Evolutionary conservation across 169 alveolate species (phyloP), one percentile per base, ranked within the genome.

Genomic region (Miamiensis avidus): DNA sequence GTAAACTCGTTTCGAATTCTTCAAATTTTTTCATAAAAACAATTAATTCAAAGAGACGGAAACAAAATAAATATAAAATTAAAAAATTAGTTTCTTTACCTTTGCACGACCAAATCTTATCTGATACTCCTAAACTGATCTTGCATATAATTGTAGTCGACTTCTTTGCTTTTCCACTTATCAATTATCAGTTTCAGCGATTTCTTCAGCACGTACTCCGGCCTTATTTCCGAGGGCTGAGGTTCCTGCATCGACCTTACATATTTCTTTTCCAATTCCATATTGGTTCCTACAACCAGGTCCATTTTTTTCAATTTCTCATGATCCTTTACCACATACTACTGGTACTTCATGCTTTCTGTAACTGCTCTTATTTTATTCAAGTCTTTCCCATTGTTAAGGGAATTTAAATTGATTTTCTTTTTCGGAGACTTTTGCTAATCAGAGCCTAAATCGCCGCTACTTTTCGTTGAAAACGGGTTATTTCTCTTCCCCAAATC

Each of bases 71-170:
- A 83, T 32, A 81, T 78, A 78, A 84, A 87, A 33, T 87, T 76
- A 26, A 90, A 73, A 69, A 86, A 49, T 49, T 11, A 11, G 20
- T 49, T 49, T 11, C 4, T 49, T 49, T 11, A 49, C 69, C 69
- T 82, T 85, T 93, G 85, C 27, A 93, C 92, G n/a, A 89, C 79
- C 64, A 93, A 75, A 86, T 93, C 96, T 75, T 93, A 83, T 78
- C 96, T 84, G 33, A 93, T 93, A 6, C 93, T 87, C 31, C 94
- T 78, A 64, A 93, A 87, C 83, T 93, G 75, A 25, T 91, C 94
- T 64, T 90, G 91, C 20, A 91, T 82, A 65, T 90, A 91, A 34
- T 89, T 81, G 75, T 93, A 93, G 69, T 90, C 93, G 49, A 82
- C 85, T 65, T 87, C 89, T 31, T 78, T 82, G 29, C 85, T 75